These are phyloP conservation scores for Pelargonium myrrhifolium DNA, from an alignment of 441 rosid species.

Conservation along the genomic window DNA sequence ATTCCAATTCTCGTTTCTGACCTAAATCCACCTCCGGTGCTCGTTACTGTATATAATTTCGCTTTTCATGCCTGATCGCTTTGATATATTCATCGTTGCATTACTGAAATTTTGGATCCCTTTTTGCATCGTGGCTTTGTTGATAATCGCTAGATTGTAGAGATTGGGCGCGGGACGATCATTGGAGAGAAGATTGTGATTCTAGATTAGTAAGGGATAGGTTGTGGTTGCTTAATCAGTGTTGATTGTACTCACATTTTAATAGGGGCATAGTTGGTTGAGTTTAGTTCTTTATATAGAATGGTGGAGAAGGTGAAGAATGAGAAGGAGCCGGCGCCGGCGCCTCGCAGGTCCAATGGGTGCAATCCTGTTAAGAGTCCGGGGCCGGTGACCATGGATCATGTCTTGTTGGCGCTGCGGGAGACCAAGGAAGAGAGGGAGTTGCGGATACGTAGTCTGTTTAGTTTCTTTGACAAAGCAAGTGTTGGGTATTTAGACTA, in stretches of 20 bases:
- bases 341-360: constrained; percentile 15
- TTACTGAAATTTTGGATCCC: background rate
- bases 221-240: background rate
- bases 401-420: constrained; percentile 3
- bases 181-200: background rate
- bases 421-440: constrained; percentile 60
- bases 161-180: background rate
- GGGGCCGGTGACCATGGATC: background rate
- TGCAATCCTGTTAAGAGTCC: background rate
- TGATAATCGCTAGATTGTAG: background rate
- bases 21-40: background rate
- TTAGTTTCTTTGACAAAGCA: constrained; percentile 48
- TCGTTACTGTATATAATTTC: background rate
- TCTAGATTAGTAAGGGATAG: background rate
- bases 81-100: background rate
- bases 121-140: background rate
- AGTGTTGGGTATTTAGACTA: constrained; percentile 52
- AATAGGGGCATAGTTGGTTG: background rate
- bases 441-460: constrained; percentile 47
- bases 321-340: background rate
- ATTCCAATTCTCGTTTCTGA: background rate
- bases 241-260: constrained; percentile 1
- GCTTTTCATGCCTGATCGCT: background rate
- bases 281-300: background rate
- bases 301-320: background rate